Conservation (phyloP, 805 yeast species). For the Diddensiella santjacobensis region DNA sequence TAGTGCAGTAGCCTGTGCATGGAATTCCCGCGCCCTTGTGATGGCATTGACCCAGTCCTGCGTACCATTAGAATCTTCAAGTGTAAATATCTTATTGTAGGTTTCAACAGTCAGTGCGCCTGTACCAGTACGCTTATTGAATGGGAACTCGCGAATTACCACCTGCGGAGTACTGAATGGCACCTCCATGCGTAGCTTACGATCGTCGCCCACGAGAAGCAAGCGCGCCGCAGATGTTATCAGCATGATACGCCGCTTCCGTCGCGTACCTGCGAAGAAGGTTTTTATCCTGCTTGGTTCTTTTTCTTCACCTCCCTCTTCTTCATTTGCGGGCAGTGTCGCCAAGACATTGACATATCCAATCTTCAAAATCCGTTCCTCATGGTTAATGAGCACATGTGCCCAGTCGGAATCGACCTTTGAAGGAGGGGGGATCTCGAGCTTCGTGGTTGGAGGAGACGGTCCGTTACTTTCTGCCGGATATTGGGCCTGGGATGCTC, state of each 20-base stretch:
- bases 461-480: background rate
- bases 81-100: constrained; percentile 31
- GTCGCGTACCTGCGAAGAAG: constrained; percentile 27
- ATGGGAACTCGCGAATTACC: constrained; percentile 32
- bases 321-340: constrained; percentile 7
- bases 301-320: constrained; percentile 20
- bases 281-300: constrained; percentile 28
- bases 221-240: constrained; percentile 35
- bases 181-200: constrained; percentile 31
- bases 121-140: constrained; percentile 24
- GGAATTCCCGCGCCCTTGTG: constrained; percentile 29
- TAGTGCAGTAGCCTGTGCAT: constrained; percentile 25
- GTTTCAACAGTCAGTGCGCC: constrained; percentile 34
- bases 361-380: constrained; percentile 46
- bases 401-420: constrained; percentile 49
- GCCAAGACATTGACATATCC: constrained; percentile 37
- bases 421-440: constrained; percentile 43
- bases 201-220: constrained; percentile 32
- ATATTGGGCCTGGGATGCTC: background rate
- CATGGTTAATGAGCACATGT: constrained; percentile 38
- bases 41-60: constrained; percentile 34
- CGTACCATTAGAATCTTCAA: constrained; percentile 33
- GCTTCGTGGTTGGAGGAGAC: background rate
- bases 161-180: constrained; percentile 34
- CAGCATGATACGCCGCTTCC: constrained; percentile 31